Evolutionary conservation across 805 yeast species (phyloP), one percentile per base, ranked within the genome.

Genomic region (Wickerhamiella vanderwaltii): DNA sequence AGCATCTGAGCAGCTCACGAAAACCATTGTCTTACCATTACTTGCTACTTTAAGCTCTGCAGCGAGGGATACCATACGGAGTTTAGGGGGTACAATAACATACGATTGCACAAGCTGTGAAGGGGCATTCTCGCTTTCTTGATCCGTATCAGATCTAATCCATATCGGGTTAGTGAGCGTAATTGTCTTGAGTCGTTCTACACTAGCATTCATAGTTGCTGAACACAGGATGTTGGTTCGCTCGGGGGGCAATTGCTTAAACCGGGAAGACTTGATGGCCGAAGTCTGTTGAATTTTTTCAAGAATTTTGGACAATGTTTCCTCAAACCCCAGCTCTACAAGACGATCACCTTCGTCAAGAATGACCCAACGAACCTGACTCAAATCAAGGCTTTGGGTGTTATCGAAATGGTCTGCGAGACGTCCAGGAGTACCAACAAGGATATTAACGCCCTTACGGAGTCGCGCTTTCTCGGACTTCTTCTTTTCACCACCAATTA

Each of bases 351-450:
- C 98, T 68, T 91, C 99, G 63, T 91, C 99, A 48, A 91, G 58
- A 9, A 91, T 78, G n/a, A 88, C 71, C 71, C 86, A 91, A 53
- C 95, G 67, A 28, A 91, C 68, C 41, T 83, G 73, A 2, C 81
- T 67, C 24, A 83, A 61, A 47, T 80, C 80, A 46, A 93, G 69
- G 4, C 79, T 74, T 38, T 72, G 68, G 0, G 99, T 91, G 60
- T 87, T 83, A 48, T 84, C 94, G 47, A 91, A 75, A 66, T 91
- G 99, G 58, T 91, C 99, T 7, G 84, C 81, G 33, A 91, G 65
- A 52, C 99, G 73, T 46, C 99, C 99, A 2, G 99, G 99, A 0
- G 99, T 91, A 9, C 94, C 96, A 31, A 91, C 93, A n/a, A 91
- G 69, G 25, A 91, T 77, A 59, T 91, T 91, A 25, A 87, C 94